These are phyloP conservation scores for Heliosperma pusillum DNA, from an alignment of 148 eudicot genomes.

Conservation along the genomic window DNA sequence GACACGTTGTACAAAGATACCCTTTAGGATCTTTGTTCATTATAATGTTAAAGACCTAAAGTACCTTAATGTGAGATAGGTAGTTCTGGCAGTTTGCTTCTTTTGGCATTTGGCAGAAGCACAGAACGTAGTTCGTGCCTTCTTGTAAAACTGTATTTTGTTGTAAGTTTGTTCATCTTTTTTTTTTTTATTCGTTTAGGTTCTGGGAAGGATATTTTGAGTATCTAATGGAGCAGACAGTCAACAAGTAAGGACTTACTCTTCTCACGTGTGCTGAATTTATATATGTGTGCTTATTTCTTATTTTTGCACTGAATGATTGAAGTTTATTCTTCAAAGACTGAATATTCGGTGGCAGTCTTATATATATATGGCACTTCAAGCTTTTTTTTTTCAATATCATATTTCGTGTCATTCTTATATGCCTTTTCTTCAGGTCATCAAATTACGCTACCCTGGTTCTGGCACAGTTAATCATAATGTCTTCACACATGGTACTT, in stretches of 20 bases:
- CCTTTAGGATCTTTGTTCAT: background rate
- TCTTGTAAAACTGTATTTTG: background rate
- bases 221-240: slow-evolving; percentile 80
- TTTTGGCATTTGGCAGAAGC: slow-evolving; percentile 12
- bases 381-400: background rate
- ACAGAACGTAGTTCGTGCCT: background rate
- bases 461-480: slow-evolving; percentile 64
- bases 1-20: background rate
- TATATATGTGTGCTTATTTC: background rate
- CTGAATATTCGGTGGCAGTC: background rate
- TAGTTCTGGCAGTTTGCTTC: background rate
- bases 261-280: background rate
- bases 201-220: slow-evolving; percentile 99
- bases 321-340: background rate
- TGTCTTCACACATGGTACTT: slow-evolving; percentile 87
- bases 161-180: background rate
- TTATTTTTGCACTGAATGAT: background rate
- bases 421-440: slow-evolving; percentile 50
- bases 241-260: slow-evolving; percentile 68
- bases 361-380: background rate
- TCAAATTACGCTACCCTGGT: slow-evolving; percentile 82
- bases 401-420: slow-evolving; percentile 7
- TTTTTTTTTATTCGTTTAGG: slow-evolving; percentile 38
- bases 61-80: background rate
- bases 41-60: background rate